Percentiles rank a stretch among this genome's conserved stretches.
These are phyloP conservation scores for Vitis hybrid DNA, from an alignment of 177 flowering plant species.

Conservation along the genomic window DNA sequence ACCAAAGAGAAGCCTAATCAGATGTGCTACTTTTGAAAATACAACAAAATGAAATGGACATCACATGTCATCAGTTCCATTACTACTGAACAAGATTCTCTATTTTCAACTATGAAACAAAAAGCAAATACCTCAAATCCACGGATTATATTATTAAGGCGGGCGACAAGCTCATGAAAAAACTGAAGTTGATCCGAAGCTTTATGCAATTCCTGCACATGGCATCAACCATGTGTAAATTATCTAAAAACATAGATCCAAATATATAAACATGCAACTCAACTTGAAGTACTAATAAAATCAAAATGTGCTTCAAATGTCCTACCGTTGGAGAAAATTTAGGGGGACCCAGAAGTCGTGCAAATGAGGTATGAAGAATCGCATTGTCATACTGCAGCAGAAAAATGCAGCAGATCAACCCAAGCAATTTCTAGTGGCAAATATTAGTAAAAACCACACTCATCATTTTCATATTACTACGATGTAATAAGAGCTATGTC, in stretches of 20 bases:
- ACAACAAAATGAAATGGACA: no score
- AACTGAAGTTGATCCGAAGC: slow-evolving; percentile 46
- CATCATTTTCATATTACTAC: no score
- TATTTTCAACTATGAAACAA: background rate
- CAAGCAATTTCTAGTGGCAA: no score
- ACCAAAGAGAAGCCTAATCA: background rate
- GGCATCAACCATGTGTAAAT: slow-evolving; percentile 6
- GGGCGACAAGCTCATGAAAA: slow-evolving; percentile 70
- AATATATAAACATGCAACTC: background rate
- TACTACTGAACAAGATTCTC: background rate
- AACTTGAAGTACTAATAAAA: background rate
- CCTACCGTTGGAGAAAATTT: slow-evolving; percentile 36
- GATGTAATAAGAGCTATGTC: no score
- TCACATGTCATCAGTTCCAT: no score
- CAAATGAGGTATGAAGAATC: slow-evolving; percentile 93
- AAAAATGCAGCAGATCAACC: slow-evolving; percentile 3
- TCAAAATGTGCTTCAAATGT: background rate
- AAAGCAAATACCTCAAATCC: slow-evolving; percentile 55
- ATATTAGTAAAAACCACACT: no score
- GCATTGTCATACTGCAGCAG: slow-evolving; percentile 78
- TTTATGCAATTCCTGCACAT: slow-evolving; percentile 39
- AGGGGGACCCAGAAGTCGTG: slow-evolving; percentile 82
- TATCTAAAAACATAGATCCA: background rate
- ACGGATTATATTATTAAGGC: slow-evolving; percentile 47
- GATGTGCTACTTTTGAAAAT: background rate